Base-by-base conservation (phyloP, 768 basidiomycete species). In the Cystobasidium tubakii region DNA sequence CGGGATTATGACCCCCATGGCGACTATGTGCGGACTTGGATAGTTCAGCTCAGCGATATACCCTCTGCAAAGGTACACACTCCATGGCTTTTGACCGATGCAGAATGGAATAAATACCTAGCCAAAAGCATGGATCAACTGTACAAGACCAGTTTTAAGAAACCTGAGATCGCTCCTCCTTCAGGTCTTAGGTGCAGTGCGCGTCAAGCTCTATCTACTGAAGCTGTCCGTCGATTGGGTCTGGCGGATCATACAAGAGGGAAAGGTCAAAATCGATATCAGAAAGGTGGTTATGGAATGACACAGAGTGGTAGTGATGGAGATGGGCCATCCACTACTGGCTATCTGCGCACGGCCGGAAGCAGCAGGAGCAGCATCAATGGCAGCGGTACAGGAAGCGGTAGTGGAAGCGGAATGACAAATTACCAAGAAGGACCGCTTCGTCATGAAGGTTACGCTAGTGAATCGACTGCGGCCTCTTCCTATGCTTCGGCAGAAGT, bases 11-110 rank as follows among this genome's bases (percentile, higher is more conserved):
- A 75, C 33, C 25, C 46, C 9, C 29, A 50, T 36, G 74, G 74
- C 21, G 44, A 29, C 34, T 75, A 79, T 70, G 64, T 77, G 62
- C 66, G 66, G 9, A 36, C 39, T 3, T 79, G 79, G 79, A 73
- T 79, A 4, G 75, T 76, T 1, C 62, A 73, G 29, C 76, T 79
- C 39, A 9, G 46, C 17, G 12, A 42, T 9, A 60, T 75, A n/a
- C 66, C 54, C 17, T 21, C 6, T n/a, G 29, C 21, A 10, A 70
- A 25, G 39, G 23, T 50, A 62, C 36, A 63, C 77, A 44, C 77
- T 75, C 67, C 71, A 42, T 23, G 66, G 66, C 44, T 67, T 13
- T 46, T 67, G 29, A 46, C 25, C 7, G 66, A 67, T 53, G n/a
- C 39, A 43, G 66, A 67, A 31, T 67, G 66, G 66, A 77, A 76